Evolutionary conservation across 2,329 filamentous ascomycete species (phyloP).

Genomic region (Dactylellina parvicollis): DNA sequence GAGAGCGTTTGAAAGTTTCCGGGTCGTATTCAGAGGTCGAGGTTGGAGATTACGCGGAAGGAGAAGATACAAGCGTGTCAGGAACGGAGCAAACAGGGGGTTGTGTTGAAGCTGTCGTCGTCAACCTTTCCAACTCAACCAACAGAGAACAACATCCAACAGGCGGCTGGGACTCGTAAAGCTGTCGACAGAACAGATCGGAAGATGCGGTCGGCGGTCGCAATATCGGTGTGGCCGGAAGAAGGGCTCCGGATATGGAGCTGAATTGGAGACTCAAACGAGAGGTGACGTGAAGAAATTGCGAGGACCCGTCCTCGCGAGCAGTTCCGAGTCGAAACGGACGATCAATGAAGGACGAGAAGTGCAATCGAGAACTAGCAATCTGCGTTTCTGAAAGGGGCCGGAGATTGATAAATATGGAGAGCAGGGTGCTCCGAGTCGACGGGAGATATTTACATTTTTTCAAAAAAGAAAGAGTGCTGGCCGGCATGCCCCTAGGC

Average conservation of each 20-base stretch:
- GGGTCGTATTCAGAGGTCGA: background rate
- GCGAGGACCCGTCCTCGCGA: conserved; percentile 24
- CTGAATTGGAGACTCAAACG: conserved; percentile 23
- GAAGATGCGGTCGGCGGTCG: background rate
- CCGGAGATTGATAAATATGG: no score
- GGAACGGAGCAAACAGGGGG: conserved; percentile 20
- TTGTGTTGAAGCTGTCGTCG: conserved; percentile 45
- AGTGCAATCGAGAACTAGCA: background rate
- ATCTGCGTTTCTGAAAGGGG: conserved; percentile 19
- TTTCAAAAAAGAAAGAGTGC: no score
- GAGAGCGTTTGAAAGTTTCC: background rate
- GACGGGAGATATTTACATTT: no score
- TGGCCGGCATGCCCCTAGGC: no score
- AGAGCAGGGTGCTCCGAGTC: no score
- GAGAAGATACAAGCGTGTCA: conserved; percentile 31
- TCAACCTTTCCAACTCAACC: conserved; percentile 27
- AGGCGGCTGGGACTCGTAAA: background rate
- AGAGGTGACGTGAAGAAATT: conserved; percentile 15
- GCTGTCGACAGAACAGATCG: background rate
- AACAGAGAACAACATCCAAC: conserved; percentile 3
- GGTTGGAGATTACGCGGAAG: conserved; percentile 31
- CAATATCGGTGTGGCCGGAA: conserved; percentile 8
- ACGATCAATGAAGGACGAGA: conserved; percentile 12
- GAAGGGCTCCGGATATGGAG: background rate
- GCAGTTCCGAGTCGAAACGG: conserved; percentile 24